Evolutionary conservation across 2,329 filamentous ascomycete species (phyloP).

Genomic region (Paracoccidioides lutzii): DNA sequence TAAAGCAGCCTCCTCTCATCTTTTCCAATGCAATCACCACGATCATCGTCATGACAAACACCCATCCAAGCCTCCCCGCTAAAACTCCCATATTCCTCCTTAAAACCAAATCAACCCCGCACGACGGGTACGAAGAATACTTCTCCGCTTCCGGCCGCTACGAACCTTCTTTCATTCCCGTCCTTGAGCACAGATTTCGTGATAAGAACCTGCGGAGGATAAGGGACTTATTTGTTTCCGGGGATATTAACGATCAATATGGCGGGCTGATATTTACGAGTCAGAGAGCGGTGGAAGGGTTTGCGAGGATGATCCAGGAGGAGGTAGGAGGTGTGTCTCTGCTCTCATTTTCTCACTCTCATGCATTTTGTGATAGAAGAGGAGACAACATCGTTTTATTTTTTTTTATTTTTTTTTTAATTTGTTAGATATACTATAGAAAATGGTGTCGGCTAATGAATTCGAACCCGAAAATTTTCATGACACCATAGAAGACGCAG

Average conservation of each 20-base stretch:
- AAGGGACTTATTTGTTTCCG: constrained; percentile 23
- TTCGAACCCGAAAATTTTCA: background rate
- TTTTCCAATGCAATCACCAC: background rate
- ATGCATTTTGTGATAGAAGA: no score
- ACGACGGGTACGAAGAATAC: constrained; percentile 34
- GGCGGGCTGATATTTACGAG: constrained; percentile 39
- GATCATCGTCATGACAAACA: background rate
- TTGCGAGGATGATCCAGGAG: constrained; percentile 24
- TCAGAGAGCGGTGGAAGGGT: constrained; percentile 37
- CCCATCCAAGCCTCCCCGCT: background rate
- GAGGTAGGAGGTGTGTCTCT: constrained; percentile 19
- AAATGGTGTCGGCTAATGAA: background rate
- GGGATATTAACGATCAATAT: constrained; percentile 23
- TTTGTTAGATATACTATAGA: background rate
- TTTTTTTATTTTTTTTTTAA: background rate
- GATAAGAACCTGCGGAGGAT: constrained; percentile 23
- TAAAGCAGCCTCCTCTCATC: background rate
- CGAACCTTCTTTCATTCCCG: constrained; percentile 32
- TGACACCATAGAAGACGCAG: constrained; percentile 4
- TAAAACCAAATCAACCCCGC: constrained; percentile 35
- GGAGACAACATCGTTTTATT: background rate
- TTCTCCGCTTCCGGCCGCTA: constrained; percentile 22
- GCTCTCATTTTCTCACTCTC: background rate
- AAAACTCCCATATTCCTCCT: constrained; percentile 33
- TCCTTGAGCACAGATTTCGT: constrained; percentile 34